Conservation (phyloP, 768 basidiomycete genomes). For the Amanita fuliginea region DNA sequence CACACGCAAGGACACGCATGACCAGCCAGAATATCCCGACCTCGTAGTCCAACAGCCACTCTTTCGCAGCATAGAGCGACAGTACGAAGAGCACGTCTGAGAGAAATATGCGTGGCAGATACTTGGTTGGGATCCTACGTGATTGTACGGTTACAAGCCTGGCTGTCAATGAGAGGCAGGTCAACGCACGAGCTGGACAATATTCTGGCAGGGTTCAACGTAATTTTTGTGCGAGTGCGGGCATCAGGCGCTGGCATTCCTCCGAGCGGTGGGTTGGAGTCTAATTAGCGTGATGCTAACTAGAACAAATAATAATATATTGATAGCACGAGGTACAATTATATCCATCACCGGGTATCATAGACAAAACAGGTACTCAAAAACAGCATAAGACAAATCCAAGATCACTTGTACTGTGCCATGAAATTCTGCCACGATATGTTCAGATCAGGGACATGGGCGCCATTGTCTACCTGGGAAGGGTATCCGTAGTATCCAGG, state of each 20-base stretch:
- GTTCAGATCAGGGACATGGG: slow-evolving; percentile 24
- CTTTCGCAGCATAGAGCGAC: slow-evolving; percentile 53
- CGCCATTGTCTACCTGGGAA: slow-evolving; percentile 16
- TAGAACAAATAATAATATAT: slow-evolving; percentile 23
- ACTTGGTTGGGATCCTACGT: slow-evolving; percentile 37
- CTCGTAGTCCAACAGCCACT: slow-evolving; percentile 53
- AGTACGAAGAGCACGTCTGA: slow-evolving; percentile 57
- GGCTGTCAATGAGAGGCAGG: neutral
- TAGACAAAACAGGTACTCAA: neutral
- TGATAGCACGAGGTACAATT: slow-evolving; percentile 10
- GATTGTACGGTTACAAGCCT: neutral
- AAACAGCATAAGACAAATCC: neutral
- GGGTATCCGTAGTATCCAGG: slow-evolving; percentile 22
- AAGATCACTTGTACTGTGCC: slow-evolving; percentile 27
- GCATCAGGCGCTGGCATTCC: slow-evolving; percentile 59
- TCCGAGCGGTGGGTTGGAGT: slow-evolving; percentile 1
- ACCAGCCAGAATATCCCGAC: slow-evolving; percentile 70
- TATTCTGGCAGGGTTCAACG: slow-evolving; percentile 44
- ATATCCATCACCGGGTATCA: neutral
- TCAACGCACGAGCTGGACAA: slow-evolving; percentile 41
- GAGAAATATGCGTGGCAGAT: slow-evolving; percentile 44
- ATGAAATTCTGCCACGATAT: slow-evolving; percentile 40
- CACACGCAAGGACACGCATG: slow-evolving; percentile 61
- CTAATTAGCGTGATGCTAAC: slow-evolving; percentile 10
- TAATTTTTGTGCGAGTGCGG: slow-evolving; percentile 53